Conservation (phyloP, 306 rosid genomes). For the Medicago lupulina region DNA sequence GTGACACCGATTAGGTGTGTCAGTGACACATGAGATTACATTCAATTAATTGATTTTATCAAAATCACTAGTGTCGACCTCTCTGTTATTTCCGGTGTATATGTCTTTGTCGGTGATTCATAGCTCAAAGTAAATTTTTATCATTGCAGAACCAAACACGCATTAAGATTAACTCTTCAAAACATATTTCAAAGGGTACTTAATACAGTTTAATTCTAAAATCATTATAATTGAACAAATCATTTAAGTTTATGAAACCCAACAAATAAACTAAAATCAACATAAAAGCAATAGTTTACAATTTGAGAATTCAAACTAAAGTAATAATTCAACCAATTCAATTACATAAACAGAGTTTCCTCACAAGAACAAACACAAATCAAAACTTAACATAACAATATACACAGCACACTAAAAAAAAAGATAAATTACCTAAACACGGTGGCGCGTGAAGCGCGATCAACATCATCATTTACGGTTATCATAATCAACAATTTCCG, state of each 20-base stretch:
- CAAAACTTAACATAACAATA: constrained; percentile 28
- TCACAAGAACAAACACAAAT: constrained; percentile 23
- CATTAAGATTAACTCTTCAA: neutral
- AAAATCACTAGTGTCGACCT: too few species aligned
- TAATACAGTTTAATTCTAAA: neutral
- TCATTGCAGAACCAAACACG: neutral
- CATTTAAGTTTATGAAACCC: too few species aligned
- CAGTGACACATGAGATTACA: too few species aligned
- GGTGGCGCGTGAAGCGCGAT: constrained; percentile 30
- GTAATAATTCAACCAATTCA: constrained; percentile 11
- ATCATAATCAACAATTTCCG: constrained; percentile 72
- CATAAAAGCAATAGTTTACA: constrained; percentile 5
- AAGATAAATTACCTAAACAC: constrained; percentile 21
- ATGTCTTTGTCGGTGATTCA: too few species aligned
- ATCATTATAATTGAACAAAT: neutral
- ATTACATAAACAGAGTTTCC: constrained; percentile 41
- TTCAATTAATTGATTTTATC: too few species aligned
- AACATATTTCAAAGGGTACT: neutral
- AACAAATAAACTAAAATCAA: too few species aligned
- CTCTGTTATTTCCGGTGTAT: too few species aligned
- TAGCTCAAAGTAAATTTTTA: too few species aligned
- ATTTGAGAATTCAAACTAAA: constrained; percentile 20
- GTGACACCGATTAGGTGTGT: too few species aligned
- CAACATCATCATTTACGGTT: constrained; percentile 45
- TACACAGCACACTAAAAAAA: neutral